A percentile compares a stretch with the other conserved stretches of the same genome.
phyloP scores from a whole-genome alignment of 148 eudicot species.

The Suaeda aralocaspica region DNA sequence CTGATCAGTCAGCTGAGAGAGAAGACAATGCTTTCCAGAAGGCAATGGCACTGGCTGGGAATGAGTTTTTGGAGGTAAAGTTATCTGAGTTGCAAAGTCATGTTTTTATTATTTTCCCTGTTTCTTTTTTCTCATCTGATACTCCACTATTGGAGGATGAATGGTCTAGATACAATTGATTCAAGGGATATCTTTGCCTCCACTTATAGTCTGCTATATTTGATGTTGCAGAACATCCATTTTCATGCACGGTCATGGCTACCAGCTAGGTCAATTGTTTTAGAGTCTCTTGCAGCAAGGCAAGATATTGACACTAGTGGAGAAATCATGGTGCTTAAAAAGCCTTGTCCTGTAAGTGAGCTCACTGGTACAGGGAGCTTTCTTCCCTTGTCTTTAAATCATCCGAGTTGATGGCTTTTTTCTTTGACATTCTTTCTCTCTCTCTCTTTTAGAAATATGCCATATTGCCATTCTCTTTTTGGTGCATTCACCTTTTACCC shows the following conservation, averaged over 20 bases:
- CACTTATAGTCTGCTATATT: background rate
- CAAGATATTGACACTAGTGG: constrained; percentile 48
- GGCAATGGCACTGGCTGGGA: constrained; percentile 77
- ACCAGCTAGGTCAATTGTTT: constrained; percentile 56
- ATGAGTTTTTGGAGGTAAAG: constrained; percentile 80
- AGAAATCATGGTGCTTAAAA: constrained; percentile 50
- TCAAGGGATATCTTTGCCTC: background rate
- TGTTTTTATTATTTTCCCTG: background rate
- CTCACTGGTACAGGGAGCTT: background rate
- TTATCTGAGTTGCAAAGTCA: constrained; percentile 11
- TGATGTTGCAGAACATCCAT: constrained; percentile 35
- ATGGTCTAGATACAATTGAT: background rate
- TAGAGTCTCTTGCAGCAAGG: constrained; percentile 52
- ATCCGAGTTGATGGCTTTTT: background rate
- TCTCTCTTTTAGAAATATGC: too few species aligned
- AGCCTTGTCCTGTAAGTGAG: constrained; percentile 56
- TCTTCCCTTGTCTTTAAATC: background rate
- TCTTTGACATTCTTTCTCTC: too few species aligned
- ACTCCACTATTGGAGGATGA: background rate
- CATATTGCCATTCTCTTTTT: too few species aligned
- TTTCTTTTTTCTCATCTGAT: constrained; percentile 1
- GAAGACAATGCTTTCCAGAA: constrained; percentile 75
- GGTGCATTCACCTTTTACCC: background rate
- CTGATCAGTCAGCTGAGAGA: constrained; percentile 80
- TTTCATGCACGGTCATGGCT: constrained; percentile 60